Evolutionary conservation across 257 asterid genomes (phyloP).

Genomic region (Penstemon barbatus): DNA sequence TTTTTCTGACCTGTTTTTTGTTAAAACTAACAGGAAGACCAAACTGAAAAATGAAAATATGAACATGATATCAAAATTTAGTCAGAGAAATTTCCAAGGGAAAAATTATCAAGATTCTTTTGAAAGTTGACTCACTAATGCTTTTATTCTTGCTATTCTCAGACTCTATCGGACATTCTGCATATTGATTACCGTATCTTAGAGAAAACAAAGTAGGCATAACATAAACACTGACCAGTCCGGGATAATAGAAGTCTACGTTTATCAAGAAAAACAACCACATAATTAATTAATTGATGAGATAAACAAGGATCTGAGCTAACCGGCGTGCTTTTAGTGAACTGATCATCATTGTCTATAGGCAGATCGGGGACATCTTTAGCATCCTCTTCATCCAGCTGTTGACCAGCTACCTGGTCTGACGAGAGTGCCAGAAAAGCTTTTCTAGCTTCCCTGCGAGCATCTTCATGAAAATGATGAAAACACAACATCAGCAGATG

Average conservation of each 20-base stretch:
- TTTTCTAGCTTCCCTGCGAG: slow-evolving; percentile 79
- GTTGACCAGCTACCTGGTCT: slow-evolving; percentile 32
- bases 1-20: not conserved
- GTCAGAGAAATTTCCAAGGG: not conserved
- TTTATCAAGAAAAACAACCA: not conserved
- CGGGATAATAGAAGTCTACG: not conserved
- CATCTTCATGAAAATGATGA: slow-evolving; percentile 51
- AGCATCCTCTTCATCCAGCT: slow-evolving; percentile 48
- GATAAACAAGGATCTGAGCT: slow-evolving; percentile 29
- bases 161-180: not conserved
- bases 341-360: slow-evolving; percentile 45
- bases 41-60: slow-evolving; percentile 3
- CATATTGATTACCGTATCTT: not conserved
- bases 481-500: slow-evolving; percentile 28
- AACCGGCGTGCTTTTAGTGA: slow-evolving; percentile 70
- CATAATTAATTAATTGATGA: slow-evolving; percentile 15
- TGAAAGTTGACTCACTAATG: not conserved
- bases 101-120: not conserved
- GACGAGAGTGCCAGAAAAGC: slow-evolving; percentile 70
- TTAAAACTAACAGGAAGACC: not conserved
- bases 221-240: slow-evolving; percentile 9
- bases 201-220: slow-evolving; percentile 11
- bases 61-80: not conserved
- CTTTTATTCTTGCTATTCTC: not conserved
- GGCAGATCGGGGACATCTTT: slow-evolving; percentile 39